A percentile compares a stretch with the other conserved stretches of the same genome.
Evolutionary conservation across 139 green algal species (phyloP).

Genomic region (Tetraselmis striata): DNA sequence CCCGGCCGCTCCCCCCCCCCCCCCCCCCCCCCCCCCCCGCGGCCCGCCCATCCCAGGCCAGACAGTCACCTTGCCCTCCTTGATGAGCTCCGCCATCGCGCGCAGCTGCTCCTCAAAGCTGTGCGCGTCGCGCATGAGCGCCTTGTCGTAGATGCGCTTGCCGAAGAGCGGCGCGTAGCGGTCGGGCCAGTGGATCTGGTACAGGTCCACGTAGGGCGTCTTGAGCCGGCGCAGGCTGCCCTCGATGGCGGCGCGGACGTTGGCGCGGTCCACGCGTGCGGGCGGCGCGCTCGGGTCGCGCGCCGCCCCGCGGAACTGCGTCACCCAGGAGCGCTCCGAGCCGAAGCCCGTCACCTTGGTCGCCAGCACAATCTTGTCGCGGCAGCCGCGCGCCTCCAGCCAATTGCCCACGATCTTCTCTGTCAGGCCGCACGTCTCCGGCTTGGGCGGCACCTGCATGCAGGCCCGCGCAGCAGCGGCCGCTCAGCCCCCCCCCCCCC

Average conservation of each 20-base stretch:
- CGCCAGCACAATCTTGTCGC: constrained; percentile 64
- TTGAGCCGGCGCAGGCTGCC: constrained; percentile 45
- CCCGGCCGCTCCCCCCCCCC: too few species aligned
- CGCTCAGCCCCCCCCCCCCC: too few species aligned
- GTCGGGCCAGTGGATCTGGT: constrained; percentile 69
- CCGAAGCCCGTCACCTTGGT: constrained; percentile 64
- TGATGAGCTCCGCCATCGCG: constrained; percentile 54
- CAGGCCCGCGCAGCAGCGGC: neutral
- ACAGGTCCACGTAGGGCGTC: constrained; percentile 64
- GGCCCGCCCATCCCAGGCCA: too few species aligned
- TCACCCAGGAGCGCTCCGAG: neutral
- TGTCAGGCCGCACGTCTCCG: constrained; percentile 39
- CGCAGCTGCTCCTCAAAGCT: constrained; percentile 45
- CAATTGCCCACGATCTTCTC: constrained; percentile 75
- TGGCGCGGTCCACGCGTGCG: constrained; percentile 24
- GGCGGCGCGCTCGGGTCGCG: neutral
- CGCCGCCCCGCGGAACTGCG: constrained; percentile 1
- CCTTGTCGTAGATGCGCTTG: constrained; percentile 40
- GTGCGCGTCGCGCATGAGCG: constrained; percentile 19
- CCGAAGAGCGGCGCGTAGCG: constrained; percentile 59
- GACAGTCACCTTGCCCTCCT: constrained; percentile 70
- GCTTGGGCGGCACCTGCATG: constrained; percentile 40
- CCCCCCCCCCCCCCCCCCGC: too few species aligned
- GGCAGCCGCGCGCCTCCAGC: constrained; percentile 44
- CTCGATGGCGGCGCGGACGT: constrained; percentile 45